These are phyloP conservation scores for Aspergillus novofumigatus DNA, from an alignment of 2,329 filamentous ascomycete species.

Conservation along the genomic window DNA sequence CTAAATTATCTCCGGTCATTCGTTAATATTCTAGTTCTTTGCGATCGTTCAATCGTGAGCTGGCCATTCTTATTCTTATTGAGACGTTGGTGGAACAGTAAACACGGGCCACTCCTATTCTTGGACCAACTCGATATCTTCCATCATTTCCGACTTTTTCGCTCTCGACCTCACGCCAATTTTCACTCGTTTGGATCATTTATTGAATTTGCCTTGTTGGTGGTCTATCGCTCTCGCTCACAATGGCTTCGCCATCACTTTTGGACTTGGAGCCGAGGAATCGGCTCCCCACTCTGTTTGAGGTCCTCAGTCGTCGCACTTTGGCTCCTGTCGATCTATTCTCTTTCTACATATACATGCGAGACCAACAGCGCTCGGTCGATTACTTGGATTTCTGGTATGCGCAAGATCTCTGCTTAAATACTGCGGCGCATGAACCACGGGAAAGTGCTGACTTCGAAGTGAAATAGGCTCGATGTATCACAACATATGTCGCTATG, in stretches of 20 bases:
- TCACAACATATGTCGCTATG: slow-evolving; percentile 97
- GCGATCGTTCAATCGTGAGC: background rate
- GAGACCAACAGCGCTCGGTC: slow-evolving; percentile 94
- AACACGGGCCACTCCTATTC: slow-evolving; percentile 1
- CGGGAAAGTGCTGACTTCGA: slow-evolving; percentile 6
- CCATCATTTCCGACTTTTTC: background rate
- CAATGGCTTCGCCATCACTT: slow-evolving; percentile 28
- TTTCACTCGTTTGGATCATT: background rate
- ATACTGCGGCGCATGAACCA: background rate
- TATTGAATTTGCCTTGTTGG: background rate
- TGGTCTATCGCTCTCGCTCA: slow-evolving; percentile 3
- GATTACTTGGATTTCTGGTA: slow-evolving; percentile 99
- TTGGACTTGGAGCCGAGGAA: slow-evolving; percentile 59
- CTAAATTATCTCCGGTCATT: background rate
- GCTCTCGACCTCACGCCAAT: background rate
- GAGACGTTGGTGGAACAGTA: background rate
- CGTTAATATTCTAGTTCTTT: background rate
- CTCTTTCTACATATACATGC: slow-evolving; percentile 99
- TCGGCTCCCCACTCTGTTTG: slow-evolving; percentile 87
- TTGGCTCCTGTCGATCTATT: slow-evolving; percentile 93
- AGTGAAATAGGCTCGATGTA: slow-evolving; percentile 78
- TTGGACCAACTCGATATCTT: background rate
- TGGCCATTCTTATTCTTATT: slow-evolving; percentile 12
- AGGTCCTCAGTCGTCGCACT: slow-evolving; percentile 91
- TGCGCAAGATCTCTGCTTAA: slow-evolving; percentile 19